Evolutionary conservation across 345 rosid species (phyloP).

Genomic region (Clausena lansium): DNA sequence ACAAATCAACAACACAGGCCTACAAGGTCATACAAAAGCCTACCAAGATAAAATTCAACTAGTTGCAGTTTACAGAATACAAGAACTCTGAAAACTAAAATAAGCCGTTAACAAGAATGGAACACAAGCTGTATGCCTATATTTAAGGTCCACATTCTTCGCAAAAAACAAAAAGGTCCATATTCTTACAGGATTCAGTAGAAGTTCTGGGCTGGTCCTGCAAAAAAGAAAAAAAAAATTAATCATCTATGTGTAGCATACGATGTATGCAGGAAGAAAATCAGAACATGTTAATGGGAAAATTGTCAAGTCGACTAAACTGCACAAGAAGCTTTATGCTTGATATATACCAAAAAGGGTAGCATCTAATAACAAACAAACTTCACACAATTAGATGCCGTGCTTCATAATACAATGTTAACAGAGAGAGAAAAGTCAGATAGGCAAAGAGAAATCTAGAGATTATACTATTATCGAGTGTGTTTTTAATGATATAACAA

Average conservation of each 20-base stretch:
- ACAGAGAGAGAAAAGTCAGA: not conserved
- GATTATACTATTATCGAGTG: not conserved
- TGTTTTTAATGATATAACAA: not conserved
- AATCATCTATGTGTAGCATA: not conserved
- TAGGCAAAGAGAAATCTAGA: not conserved
- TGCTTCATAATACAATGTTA: not conserved
- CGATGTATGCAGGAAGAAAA: not conserved
- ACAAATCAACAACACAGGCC: not conserved
- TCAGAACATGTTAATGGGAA: not conserved
- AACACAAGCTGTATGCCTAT: constrained; percentile 7
- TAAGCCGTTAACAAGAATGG: not conserved
- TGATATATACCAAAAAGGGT: not conserved
- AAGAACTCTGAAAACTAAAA: not conserved
- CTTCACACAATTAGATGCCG: not conserved
- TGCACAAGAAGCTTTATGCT: not conserved
- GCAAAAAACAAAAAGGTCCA: too few species aligned
- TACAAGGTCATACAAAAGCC: not conserved
- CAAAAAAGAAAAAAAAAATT: constrained; percentile 30
- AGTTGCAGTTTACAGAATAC: not conserved
- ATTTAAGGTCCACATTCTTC: constrained; percentile 12
- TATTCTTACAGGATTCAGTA: constrained; percentile 86
- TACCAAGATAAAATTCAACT: not conserved
- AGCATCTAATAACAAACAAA: not conserved
- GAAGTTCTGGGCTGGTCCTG: constrained; percentile 95
- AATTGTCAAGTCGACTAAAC: not conserved